Base-by-base conservation (phyloP, 23 red algal species). In the Pyropia haitanensis region DNA sequence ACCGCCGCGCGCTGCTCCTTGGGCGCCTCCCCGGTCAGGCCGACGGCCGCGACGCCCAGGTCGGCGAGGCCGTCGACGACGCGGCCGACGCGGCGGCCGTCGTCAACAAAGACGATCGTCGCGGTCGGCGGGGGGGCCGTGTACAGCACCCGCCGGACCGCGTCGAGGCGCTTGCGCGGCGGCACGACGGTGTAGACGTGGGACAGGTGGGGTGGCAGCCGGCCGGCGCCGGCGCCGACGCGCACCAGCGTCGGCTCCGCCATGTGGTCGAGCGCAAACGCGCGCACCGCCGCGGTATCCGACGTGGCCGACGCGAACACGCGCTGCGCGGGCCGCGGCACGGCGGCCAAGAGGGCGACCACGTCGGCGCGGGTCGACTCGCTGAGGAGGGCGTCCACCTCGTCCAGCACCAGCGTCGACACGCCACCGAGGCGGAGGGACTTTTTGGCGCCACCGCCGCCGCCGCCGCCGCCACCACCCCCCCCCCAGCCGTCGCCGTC, bases 1-100 rank as follows among this genome's bases (percentile, higher is more conserved):
- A 95, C 90, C 24, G 79, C 68, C 33, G 80, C 81, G 27, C 90
- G 24, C 58, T 95, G 80, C 6, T 80, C 51, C 62, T 95, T 95
- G 58, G 75, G 67, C 18, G 79, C 77, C 31, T 86, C 76, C 27
- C 90, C 90, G 32, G 76, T 68, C 57, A 95, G 61, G 23, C 44
- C 68, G 14, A 61, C 83, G 6, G 64, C 81, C 17, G 69, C 48
- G 18, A 93, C 23, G 46, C 82, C 82, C 64, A 93, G 65, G 15
- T 85, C 78, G 52, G 60, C 39, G 14, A 83, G 59, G 20, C 81
- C 49, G 15, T 82, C 67, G 17, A 49, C 61, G 14, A 93, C 78
- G n/a, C 82, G 78, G 39, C 74, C 78, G 15, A 83, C 78, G 44
- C 88, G 61, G 24, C 77, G 71, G 30, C 72, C 73, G 27, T 93